Base-by-base conservation (phyloP, 2,329 filamentous ascomycete genomes). In the Pleoardoris graminearum region DNA sequence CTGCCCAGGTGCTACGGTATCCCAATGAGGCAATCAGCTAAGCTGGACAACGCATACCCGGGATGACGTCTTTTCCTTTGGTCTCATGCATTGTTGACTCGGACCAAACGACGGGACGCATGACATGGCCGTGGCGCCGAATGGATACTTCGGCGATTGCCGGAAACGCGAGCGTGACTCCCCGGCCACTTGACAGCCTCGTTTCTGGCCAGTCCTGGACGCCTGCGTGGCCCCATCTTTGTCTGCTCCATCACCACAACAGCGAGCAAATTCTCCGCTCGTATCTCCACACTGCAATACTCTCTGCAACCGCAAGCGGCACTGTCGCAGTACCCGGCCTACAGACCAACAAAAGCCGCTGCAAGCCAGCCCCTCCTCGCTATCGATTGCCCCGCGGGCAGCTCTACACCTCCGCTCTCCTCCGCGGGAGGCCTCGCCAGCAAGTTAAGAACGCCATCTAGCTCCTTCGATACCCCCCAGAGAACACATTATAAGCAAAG, bases 341-440 rank as follows among this genome's bases (percentile, higher is more conserved):
- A 58, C 63, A 57, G 55, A 53, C 43, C 32, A 56, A 51, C 45
- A 25, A 57, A 60, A 62, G 30, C 57, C 29, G 35, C 21, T 53
- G 47, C 48, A 48, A 53, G 23, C 60, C 61, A 60, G 57, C 56
- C 62, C 52, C 53, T 53, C 53, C 54, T 50, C 53, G 51, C 53
- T 65, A 64, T 66, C 67, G 59, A 67, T 66, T 67, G 55, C 61
- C 65, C 60, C 61, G 56, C 66, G 48, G 50, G 44, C 10, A 48
- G 37, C 53, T 57, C 16, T 46, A 47, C 51, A 46, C 55, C 50
- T 43, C 33, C 51, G 47, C 58, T 33, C 22, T 33, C 29, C 22
- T 33, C 27, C 43, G n/a, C 33, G n/a, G 22, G 38, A 23, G 36
- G 39, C 30, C 45, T 38, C 17, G 44, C 41, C 51, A 35, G 32